Evolutionary conservation across 2,329 filamentous ascomycete genomes (phyloP).

Genomic region (Clarireedia paspali): DNA sequence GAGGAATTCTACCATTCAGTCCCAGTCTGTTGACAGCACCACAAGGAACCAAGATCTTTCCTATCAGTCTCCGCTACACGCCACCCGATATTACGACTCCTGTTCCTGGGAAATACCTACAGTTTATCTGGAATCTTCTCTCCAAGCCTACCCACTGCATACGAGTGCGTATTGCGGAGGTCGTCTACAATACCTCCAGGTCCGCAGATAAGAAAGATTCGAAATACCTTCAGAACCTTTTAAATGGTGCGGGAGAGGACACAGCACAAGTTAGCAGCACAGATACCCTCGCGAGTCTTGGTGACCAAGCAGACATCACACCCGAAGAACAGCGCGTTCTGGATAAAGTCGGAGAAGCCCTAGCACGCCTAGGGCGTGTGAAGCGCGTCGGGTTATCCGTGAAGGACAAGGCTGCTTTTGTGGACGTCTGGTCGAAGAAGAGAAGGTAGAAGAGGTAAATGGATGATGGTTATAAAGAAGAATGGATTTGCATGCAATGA

Average conservation of each 20-base stretch:
- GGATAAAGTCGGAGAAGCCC: constrained; percentile 72
- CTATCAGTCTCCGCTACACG: constrained; percentile 82
- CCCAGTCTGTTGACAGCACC: constrained; percentile 66
- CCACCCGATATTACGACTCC: constrained; percentile 88
- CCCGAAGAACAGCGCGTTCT: constrained; percentile 61
- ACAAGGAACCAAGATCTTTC: constrained; percentile 70
- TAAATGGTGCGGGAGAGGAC: constrained; percentile 24
- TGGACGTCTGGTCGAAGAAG: constrained; percentile 57
- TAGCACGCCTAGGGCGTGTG: constrained; percentile 80
- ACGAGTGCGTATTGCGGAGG: constrained; percentile 80
- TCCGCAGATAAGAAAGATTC: constrained; percentile 24
- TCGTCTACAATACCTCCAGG: constrained; percentile 46
- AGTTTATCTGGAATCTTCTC: constrained; percentile 80
- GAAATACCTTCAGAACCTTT: constrained; percentile 28
- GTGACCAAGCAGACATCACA: constrained; percentile 21
- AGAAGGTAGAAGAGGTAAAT: constrained; percentile 11
- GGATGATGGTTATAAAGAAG: too few species aligned
- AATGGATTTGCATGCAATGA: background rate
- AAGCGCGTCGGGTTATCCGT: constrained; percentile 83
- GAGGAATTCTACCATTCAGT: constrained; percentile 77
- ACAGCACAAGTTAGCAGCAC: constrained; percentile 26
- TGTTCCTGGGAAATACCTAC: constrained; percentile 62
- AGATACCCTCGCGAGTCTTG: constrained; percentile 24
- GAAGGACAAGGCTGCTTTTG: constrained; percentile 74
- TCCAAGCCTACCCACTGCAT: constrained; percentile 83